These are phyloP conservation scores for Hygrophoropsis aurantiaca DNA, from an alignment of 768 basidiomycete species.

Conservation along the genomic window DNA sequence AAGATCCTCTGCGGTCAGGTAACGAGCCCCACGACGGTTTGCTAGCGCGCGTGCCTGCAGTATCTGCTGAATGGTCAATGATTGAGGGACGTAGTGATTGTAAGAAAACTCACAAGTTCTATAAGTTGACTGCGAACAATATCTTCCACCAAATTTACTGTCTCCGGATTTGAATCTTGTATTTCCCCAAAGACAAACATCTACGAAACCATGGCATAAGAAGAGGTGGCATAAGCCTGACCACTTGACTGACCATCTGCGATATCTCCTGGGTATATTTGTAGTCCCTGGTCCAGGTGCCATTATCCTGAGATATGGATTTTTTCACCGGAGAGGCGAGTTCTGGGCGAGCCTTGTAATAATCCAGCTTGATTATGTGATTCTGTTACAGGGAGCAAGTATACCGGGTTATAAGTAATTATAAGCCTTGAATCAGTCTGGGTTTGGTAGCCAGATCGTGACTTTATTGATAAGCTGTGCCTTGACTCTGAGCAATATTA, in stretches of 20 bases:
- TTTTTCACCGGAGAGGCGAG: slow-evolving; percentile 13
- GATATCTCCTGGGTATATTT: slow-evolving; percentile 91
- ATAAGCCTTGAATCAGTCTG: too few relatives aligned
- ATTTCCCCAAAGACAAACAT: slow-evolving; percentile 99
- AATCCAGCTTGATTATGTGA: slow-evolving; percentile 19
- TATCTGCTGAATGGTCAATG: slow-evolving; percentile 49
- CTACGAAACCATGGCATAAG: slow-evolving; percentile 37
- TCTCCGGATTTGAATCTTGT: slow-evolving; percentile 83
- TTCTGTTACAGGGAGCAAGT: too few relatives aligned
- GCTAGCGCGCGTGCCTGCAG: slow-evolving; percentile 87
- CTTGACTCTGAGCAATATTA: slow-evolving; percentile 2
- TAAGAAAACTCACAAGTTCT: slow-evolving; percentile 63
- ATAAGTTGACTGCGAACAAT: slow-evolving; percentile 89
- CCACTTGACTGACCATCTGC: slow-evolving; percentile 77
- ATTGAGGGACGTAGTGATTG: neutral
- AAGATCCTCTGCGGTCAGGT: slow-evolving; percentile 89
- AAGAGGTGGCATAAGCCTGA: neutral
- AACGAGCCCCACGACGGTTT: slow-evolving; percentile 78
- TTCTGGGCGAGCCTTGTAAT: slow-evolving; percentile 28
- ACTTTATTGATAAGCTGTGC: too few relatives aligned
- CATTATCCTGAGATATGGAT: slow-evolving; percentile 16
- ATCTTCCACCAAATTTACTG: slow-evolving; percentile 93
- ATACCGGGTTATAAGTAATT: too few relatives aligned
- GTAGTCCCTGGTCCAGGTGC: slow-evolving; percentile 63
- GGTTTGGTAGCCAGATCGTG: too few relatives aligned